phyloP scores from a whole-genome alignment of 352 stramenopile genomes.

The Bremia lactucae region DNA sequence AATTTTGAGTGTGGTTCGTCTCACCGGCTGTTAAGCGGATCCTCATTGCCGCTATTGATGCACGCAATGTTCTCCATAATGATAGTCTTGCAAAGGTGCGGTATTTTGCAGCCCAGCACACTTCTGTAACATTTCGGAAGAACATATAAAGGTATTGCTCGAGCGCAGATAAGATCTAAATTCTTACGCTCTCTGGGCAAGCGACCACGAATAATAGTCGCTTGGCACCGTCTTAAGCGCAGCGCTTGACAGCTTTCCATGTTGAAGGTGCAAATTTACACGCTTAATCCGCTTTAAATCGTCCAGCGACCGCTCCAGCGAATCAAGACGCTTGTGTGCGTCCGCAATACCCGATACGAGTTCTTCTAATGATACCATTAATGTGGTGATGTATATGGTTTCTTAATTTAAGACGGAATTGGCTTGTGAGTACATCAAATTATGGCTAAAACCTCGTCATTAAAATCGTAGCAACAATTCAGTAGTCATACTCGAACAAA shows the following conservation, averaged over 20 bases:
- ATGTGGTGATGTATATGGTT: not conserved
- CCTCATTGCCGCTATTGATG: constrained; percentile 36
- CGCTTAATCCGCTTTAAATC: constrained; percentile 43
- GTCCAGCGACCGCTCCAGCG: constrained; percentile 34
- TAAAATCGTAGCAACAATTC: no score
- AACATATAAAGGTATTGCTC: not conserved
- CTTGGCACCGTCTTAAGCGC: constrained; percentile 51
- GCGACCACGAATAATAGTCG: constrained; percentile 71
- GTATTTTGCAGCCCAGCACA: constrained; percentile 47
- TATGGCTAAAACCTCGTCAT: no score
- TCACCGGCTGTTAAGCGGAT: constrained; percentile 55
- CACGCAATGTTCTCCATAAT: constrained; percentile 83
- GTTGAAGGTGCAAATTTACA: constrained; percentile 34
- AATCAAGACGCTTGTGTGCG: constrained; percentile 25
- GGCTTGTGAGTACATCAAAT: no score
- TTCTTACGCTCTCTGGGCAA: constrained; percentile 50
- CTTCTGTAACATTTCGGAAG: constrained; percentile 21
- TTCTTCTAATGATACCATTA: constrained; percentile 24
- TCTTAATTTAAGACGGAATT: no score
- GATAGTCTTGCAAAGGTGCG: constrained; percentile 85
- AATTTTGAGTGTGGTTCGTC: not conserved
- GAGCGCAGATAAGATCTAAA: not conserved
- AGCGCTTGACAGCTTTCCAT: constrained; percentile 39
- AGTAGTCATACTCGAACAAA: no score
- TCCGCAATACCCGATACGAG: constrained; percentile 22